phyloP scores from a whole-genome alignment of 2,329 filamentous ascomycete genomes.

The Calonectria pseudoturangicola region DNA sequence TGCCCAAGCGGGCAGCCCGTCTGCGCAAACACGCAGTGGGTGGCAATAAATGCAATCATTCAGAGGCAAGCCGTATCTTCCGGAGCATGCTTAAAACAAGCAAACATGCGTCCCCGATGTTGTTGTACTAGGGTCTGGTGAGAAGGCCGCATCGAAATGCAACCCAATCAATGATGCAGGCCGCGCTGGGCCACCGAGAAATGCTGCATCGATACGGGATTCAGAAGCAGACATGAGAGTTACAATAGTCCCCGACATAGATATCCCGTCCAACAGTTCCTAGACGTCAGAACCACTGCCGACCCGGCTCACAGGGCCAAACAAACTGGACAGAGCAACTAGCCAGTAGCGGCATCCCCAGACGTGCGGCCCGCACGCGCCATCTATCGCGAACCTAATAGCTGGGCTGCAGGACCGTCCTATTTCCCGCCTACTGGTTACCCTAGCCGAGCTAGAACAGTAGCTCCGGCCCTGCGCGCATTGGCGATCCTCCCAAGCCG shows the following conservation, averaged over 20 bases:
- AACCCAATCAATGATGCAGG: conserved; percentile 20
- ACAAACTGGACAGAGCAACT: conserved; percentile 28
- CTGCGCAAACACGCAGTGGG: background rate
- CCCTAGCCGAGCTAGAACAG: conserved; percentile 37
- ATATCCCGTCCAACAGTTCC: conserved; percentile 7
- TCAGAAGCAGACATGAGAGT: background rate
- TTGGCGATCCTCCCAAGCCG: conserved; percentile 49
- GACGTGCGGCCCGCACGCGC: conserved; percentile 35
- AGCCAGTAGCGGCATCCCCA: conserved; percentile 34
- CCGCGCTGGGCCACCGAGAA: background rate
- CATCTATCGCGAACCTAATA: conserved; percentile 32
- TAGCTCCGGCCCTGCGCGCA: conserved; percentile 48
- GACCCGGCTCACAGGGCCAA: conserved; percentile 27
- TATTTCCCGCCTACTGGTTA: conserved; percentile 30
- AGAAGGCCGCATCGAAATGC: conserved; percentile 15
- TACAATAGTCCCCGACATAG: conserved; percentile 22
- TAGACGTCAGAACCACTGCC: conserved; percentile 25
- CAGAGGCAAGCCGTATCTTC: background rate
- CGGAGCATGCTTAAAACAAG: conserved; percentile 16
- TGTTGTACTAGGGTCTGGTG: conserved; percentile 17
- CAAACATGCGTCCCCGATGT: conserved; percentile 11
- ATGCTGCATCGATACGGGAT: conserved; percentile 9
- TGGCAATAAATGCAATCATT: background rate
- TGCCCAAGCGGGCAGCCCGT: background rate
- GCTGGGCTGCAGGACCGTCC: conserved; percentile 28